These are phyloP conservation scores for Lecanosticta acicola DNA, from an alignment of 2,329 filamentous ascomycete species.

Conservation along the genomic window DNA sequence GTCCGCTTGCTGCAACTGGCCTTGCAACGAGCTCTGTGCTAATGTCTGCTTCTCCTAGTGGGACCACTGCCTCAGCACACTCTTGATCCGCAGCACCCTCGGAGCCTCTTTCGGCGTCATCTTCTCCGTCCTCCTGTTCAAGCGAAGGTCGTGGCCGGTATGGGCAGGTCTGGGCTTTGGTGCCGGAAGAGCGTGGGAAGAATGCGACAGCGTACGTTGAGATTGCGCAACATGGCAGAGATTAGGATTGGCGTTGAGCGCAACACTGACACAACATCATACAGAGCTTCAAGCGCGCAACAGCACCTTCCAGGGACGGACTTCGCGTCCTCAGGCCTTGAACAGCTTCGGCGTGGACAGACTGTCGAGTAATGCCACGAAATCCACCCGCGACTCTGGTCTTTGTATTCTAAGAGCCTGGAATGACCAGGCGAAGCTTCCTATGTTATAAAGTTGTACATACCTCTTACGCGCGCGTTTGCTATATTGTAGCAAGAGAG, in stretches of 20 bases:
- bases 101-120: constrained; percentile 96
- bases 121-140: constrained; percentile 97
- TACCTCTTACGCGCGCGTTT: constrained; percentile 1
- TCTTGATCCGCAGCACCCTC: constrained; percentile 93
- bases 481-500: neutral
- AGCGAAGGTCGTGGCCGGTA: constrained; percentile 96
- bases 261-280: neutral
- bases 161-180: constrained; percentile 92
- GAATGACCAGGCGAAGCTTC: neutral
- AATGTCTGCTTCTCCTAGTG: constrained; percentile 56
- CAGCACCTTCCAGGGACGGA: constrained; percentile 44
- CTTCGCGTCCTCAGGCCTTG: constrained; percentile 43
- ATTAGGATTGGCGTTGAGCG: neutral
- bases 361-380: neutral
- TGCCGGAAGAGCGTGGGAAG: constrained; percentile 93
- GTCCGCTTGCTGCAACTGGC: neutral
- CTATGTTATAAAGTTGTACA: neutral
- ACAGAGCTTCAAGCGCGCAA: constrained; percentile 50
- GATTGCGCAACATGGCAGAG: neutral
- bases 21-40: neutral
- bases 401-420: constrained; percentile 7
- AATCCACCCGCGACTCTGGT: neutral
- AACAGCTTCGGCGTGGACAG: constrained; percentile 1
- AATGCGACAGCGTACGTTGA: constrained; percentile 70
- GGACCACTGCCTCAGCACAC: constrained; percentile 96